Percentiles rank a stretch among this genome's conserved stretches.
Conservation (phyloP, 345 rosid species). For the Murraya paniculata region DNA sequence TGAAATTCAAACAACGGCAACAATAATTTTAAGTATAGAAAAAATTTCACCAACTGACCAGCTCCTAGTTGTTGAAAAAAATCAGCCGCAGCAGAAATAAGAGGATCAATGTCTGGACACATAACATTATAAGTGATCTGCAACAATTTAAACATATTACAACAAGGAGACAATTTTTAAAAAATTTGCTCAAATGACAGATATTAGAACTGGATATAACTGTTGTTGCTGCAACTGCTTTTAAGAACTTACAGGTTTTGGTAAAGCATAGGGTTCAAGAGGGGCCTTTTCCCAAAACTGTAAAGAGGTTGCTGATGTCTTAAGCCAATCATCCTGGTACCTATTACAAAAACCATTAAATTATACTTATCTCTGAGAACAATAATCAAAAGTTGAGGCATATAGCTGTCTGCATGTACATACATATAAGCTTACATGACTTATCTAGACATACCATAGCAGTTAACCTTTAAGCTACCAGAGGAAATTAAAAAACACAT, state of each 20-base stretch:
- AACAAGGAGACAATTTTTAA: neutral
- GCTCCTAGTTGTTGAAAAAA: constrained; percentile 96
- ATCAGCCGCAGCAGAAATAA: constrained; percentile 87
- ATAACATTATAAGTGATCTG: constrained; percentile 81
- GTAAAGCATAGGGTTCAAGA: constrained; percentile 86
- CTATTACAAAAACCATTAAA: constrained; percentile 35
- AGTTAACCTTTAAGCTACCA: neutral
- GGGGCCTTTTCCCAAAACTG: constrained; percentile 99
- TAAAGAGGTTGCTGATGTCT: constrained; percentile 75
- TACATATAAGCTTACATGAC: neutral
- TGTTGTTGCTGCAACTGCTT: neutral
- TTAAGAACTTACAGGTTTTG: constrained; percentile 65
- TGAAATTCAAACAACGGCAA: neutral
- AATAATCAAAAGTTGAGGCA: neutral
- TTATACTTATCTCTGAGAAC: neutral
- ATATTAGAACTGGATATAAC: neutral
- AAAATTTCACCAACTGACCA: constrained; percentile 47
- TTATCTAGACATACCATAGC: neutral
- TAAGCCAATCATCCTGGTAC: constrained; percentile 99
- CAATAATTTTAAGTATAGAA: neutral
- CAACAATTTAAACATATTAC: constrained; percentile 26
- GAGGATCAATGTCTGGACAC: constrained; percentile 97
- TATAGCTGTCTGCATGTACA: neutral
- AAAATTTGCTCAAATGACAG: constrained; percentile 5
- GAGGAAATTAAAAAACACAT: neutral